Evolutionary conservation across 768 basidiomycete species (phyloP).

Genomic region (Boletellus ananiceps): DNA sequence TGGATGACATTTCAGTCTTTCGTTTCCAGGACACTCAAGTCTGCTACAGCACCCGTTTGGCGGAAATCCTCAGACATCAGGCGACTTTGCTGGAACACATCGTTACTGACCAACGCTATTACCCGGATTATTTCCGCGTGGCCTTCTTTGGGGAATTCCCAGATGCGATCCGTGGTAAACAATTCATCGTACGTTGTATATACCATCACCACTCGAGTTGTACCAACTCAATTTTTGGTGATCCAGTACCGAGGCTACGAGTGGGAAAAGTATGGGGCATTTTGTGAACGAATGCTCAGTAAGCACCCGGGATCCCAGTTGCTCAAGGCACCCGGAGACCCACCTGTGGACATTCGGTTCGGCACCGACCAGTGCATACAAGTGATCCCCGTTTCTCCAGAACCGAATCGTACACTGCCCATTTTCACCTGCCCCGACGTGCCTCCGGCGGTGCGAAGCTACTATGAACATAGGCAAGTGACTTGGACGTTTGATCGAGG

Average conservation of each 20-base stretch:
- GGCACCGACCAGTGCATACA: constrained; percentile 84
- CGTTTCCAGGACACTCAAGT: constrained; percentile 2
- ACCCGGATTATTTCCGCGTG: constrained; percentile 91
- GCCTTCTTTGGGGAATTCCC: constrained; percentile 94
- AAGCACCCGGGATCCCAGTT: constrained; percentile 86
- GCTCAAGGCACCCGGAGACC: constrained; percentile 67
- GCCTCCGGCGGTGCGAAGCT: constrained; percentile 69
- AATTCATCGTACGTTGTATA: constrained; percentile 69
- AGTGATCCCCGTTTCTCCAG: constrained; percentile 79
- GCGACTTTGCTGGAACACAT: constrained; percentile 87
- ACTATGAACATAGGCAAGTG: constrained; percentile 80
- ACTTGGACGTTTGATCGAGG: not conserved
- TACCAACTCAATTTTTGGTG: not conserved
- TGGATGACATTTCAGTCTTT: constrained; percentile 20
- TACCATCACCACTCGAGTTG: not conserved
- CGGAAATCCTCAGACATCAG: constrained; percentile 83
- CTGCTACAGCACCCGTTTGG: constrained; percentile 61
- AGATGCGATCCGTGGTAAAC: constrained; percentile 76
- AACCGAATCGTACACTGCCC: constrained; percentile 70
- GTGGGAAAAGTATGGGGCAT: constrained; percentile 89
- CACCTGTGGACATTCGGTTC: constrained; percentile 74
- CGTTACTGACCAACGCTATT: constrained; percentile 75
- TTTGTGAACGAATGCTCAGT: constrained; percentile 87
- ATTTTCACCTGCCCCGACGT: constrained; percentile 87
- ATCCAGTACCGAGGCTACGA: constrained; percentile 86